Evolutionary conservation across 805 yeast species (phyloP), one percentile per base, ranked within the genome.

Genomic region (Starmerella bombicola): DNA sequence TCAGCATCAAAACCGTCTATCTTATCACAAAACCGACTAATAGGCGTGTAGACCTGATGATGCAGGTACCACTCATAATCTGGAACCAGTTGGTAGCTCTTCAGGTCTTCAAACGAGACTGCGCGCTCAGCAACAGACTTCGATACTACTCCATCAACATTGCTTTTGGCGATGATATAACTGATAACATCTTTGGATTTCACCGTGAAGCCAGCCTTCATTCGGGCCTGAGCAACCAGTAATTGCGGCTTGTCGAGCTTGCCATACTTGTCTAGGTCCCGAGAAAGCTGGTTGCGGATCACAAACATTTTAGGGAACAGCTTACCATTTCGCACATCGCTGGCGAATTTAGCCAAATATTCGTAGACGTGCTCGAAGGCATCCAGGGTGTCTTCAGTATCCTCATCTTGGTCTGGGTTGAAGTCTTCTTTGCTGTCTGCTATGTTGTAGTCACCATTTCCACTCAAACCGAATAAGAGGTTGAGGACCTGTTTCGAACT

Each of bases 111-210:
- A 40, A 83, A 66, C 0, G 95, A 75, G 45, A 82, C 71, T 0
- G 98, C 95, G 42, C 96, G 70, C 45, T 80, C 88, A 0, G 93
- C 88, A 8, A 73, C 72, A 1, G 71, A 45, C 37, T 38, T 41
- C 16, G 30, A 43, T 36, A 16, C 17, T 32, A 53, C 51, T 3
- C 61, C 65, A 5, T 56, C 57, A 17, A 55, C 37, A 6, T 54
- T 62, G 29, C 65, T 71, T 22, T 61, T 63, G n/a, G 93, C 74
- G 26, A 91, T 77, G 33, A 91, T 80, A 63, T 70, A 91, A 0
- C 95, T 80, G 29, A 91, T 78, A 35, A 91, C 96, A 51, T 79
- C 80, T 17, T 94, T 95, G 0, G 93, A 93, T 48, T 77, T 78
- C 37, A 91, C 73, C 28, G 80, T 78, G 54, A 85, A 86, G 26